A percentile compares a stretch with the other conserved stretches of the same genome.
Evolutionary conservation across 352 stramenopile genomes (phyloP).

Genomic region (Phytophthora pini): DNA sequence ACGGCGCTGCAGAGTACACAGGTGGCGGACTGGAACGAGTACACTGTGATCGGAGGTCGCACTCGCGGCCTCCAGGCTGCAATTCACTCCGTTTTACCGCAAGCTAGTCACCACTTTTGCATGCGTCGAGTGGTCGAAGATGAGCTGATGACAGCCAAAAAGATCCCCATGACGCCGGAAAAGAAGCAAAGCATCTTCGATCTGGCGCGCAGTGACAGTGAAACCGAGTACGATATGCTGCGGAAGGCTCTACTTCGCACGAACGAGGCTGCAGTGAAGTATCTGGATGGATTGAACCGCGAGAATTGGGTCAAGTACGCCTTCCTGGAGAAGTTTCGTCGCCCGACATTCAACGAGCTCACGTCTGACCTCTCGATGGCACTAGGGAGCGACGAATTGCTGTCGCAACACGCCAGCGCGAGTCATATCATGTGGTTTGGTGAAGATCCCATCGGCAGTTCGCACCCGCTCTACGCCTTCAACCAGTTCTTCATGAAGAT

Average conservation of each 20-base stretch:
- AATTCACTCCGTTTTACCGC: constrained; percentile 58
- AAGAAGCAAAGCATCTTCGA: constrained; percentile 79
- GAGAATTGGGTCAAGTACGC: constrained; percentile 82
- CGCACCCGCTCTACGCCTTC: constrained; percentile 68
- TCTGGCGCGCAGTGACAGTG: constrained; percentile 71
- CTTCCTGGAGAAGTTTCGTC: constrained; percentile 68
- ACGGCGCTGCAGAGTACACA: constrained; percentile 50
- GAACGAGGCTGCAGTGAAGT: constrained; percentile 58
- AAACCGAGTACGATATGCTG: constrained; percentile 71
- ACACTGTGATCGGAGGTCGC: constrained; percentile 72
- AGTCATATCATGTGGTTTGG: constrained; percentile 68
- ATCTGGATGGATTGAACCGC: constrained; percentile 64
- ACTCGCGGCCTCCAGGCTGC: constrained; percentile 58
- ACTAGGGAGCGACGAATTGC: constrained; percentile 49
- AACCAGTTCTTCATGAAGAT: constrained; percentile 80
- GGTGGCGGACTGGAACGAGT: constrained; percentile 60
- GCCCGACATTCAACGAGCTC: constrained; percentile 77
- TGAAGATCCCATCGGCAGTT: constrained; percentile 62
- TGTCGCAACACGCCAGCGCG: constrained; percentile 43
- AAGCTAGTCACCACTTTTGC: constrained; percentile 72
- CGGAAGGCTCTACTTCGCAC: constrained; percentile 57
- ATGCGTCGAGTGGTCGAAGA: constrained; percentile 80
- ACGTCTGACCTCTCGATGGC: constrained; percentile 68
- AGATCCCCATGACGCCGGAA: constrained; percentile 64
- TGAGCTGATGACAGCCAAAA: constrained; percentile 63